phyloP scores from a whole-genome alignment of 2,329 filamentous ascomycete species.

The Colletotrichum nymphaeae region DNA sequence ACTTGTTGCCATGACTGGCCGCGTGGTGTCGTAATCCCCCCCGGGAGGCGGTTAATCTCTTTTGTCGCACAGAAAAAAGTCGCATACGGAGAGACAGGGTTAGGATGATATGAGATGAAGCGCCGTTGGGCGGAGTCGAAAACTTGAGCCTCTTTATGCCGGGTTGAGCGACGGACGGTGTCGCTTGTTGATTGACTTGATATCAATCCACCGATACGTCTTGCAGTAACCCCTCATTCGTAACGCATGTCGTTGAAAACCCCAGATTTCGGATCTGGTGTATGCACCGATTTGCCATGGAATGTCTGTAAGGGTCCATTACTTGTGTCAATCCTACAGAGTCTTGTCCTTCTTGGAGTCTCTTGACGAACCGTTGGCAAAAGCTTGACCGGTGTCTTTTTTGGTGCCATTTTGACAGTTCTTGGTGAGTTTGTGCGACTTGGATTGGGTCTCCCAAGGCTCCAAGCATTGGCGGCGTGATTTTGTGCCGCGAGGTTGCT shows the following conservation, averaged over 20 bases:
- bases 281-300: background rate
- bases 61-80: slow-evolving; percentile 16
- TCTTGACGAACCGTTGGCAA: slow-evolving; percentile 28
- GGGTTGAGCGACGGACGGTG: background rate
- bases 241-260: slow-evolving; percentile 20
- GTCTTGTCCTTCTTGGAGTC: background rate
- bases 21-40: slow-evolving; percentile 30
- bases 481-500: slow-evolving; percentile 16
- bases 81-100: slow-evolving; percentile 2
- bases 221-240: background rate
- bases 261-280: slow-evolving; percentile 27
- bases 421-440: slow-evolving; percentile 16
- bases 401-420: slow-evolving; percentile 2
- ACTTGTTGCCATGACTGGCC: slow-evolving; percentile 20
- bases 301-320: slow-evolving; percentile 19
- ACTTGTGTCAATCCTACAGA: slow-evolving; percentile 17
- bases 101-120: background rate
- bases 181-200: background rate
- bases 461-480: slow-evolving; percentile 32
- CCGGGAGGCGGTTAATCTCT: slow-evolving; percentile 24
- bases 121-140: slow-evolving; percentile 2
- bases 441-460: slow-evolving; percentile 10
- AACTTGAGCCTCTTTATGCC: background rate
- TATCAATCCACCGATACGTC: background rate
- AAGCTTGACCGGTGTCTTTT: slow-evolving; percentile 29